Conservation (phyloP, 371 early-diverging fungal species). For the Syncephalis plumigaleata region DNA sequence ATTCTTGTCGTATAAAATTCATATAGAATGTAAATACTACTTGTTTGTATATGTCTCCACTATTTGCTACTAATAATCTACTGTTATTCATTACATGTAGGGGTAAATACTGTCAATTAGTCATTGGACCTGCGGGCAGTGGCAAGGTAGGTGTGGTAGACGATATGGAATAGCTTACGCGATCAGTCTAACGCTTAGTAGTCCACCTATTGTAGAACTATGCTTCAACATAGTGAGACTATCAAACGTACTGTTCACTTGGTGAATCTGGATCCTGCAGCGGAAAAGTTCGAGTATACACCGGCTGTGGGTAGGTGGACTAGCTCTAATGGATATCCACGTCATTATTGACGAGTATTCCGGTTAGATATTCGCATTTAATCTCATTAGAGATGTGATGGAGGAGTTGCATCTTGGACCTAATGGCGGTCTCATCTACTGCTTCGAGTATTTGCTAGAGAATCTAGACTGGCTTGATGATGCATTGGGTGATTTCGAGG, state of each 20-base stretch:
- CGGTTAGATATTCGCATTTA: conserved; percentile 82
- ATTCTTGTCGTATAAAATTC: no score
- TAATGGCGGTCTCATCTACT: conserved; percentile 96
- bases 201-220: conserved; percentile 92
- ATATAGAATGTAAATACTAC: no score
- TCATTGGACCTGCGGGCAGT: conserved; percentile 95
- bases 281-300: conserved; percentile 81
- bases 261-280: conserved; percentile 98
- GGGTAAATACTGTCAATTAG: conserved; percentile 89
- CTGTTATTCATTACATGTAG: no score
- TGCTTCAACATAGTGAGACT: conserved; percentile 78
- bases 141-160: conserved; percentile 50
- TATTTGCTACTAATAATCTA: no score
- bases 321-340: background rate
- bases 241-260: conserved; percentile 71
- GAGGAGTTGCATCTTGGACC: conserved; percentile 95
- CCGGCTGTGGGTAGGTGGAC: conserved; percentile 50
- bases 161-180: background rate
- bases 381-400: conserved; percentile 97
- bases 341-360: background rate
- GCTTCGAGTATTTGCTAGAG: conserved; percentile 71
- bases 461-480: conserved; percentile 96
- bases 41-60: no score
- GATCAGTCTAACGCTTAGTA: conserved; percentile 13
- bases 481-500: conserved; percentile 73